Percentiles rank a stretch among this genome's conserved stretches.
phyloP scores from a whole-genome alignment of 2,329 filamentous ascomycete genomes.

The Lecanicillium sp. region DNA sequence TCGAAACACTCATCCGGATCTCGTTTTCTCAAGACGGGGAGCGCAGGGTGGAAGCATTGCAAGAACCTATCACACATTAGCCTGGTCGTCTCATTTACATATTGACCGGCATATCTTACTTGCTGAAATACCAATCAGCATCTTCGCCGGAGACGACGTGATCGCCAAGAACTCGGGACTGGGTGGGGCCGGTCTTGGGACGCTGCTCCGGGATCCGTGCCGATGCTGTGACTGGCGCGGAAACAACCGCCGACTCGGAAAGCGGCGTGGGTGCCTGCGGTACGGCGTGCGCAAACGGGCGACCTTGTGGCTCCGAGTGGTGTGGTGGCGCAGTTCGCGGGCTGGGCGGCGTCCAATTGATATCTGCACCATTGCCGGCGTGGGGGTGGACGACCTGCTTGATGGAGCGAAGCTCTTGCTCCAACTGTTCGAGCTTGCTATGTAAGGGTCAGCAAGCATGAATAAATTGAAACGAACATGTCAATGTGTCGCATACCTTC shows the following conservation, averaged over 20 bases:
- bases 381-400: constrained; percentile 42
- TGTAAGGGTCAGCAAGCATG: neutral
- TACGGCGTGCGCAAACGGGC: neutral
- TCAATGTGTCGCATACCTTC: constrained; percentile 31
- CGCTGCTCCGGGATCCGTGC: constrained; percentile 17
- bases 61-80: constrained; percentile 37
- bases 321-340: constrained; percentile 22
- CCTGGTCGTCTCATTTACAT: neutral
- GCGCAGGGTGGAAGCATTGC: constrained; percentile 45
- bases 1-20: constrained; percentile 48
- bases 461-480: neutral
- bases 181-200: constrained; percentile 24
- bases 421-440: constrained; percentile 51
- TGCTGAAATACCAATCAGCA: constrained; percentile 51
- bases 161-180: constrained; percentile 40
- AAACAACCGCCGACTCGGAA: constrained; percentile 20
- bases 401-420: constrained; percentile 48
- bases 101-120: constrained; percentile 29
- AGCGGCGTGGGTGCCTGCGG: constrained; percentile 22
- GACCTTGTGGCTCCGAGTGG: constrained; percentile 16
- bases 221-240: constrained; percentile 20
- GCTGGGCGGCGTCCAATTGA: constrained; percentile 25
- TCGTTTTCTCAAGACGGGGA: constrained; percentile 43
- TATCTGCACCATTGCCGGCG: constrained; percentile 15
- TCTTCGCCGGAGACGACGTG: constrained; percentile 46